Base-by-base conservation (phyloP, 768 basidiomycete species). In the Vararia minispora region DNA sequence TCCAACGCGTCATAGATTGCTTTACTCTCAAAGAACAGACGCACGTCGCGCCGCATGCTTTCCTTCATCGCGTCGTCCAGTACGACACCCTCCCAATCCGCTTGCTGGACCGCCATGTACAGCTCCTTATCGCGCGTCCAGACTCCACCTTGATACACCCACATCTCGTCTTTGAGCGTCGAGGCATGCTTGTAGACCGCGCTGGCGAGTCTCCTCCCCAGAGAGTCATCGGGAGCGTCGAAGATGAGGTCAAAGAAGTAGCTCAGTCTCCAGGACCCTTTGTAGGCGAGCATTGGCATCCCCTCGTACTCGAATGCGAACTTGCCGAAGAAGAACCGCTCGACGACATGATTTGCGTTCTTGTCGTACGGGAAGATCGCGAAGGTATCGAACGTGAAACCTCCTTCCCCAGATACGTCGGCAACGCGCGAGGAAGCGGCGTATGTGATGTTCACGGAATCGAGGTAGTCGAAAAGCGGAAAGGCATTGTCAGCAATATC, bases 21-120 rank as follows among this genome's bases (percentile, higher is more conserved):
- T 41, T 63, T 56, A 25, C 56, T 59, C 22, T 52, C 48, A 52
- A 64, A 65, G 56, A 68, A 68, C 1, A 55, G 56, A 14, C 50
- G 33, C 28, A 63, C 60, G 35, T 67, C 66, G 16, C 58, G 49
- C 33, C 55, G 52, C 8, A 68, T 26, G 1, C 52, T 44, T 3
- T 47, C 41, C 43, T 64, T 62, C 51, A 67, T 58, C 8, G 43
- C 35, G 6, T 56, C 42, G 20, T 58, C 52, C 20, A 63, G 49
- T 23, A 63, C 55, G 31, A 63, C 51, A 35, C 58, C 56, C n/a
- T 58, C 49, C 61, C 61, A 63, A 22, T 47, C 39, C 5, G 57
- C 50, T 28, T 43, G 42, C 29, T 54, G 52, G 10, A 63, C 46
- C 21, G 53, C 52, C 16, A 40, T 22, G 36, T 44, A 52, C 9